Evolutionary conservation across 2,329 filamentous ascomycete genomes (phyloP).

Genomic region (Septoria linicola): DNA sequence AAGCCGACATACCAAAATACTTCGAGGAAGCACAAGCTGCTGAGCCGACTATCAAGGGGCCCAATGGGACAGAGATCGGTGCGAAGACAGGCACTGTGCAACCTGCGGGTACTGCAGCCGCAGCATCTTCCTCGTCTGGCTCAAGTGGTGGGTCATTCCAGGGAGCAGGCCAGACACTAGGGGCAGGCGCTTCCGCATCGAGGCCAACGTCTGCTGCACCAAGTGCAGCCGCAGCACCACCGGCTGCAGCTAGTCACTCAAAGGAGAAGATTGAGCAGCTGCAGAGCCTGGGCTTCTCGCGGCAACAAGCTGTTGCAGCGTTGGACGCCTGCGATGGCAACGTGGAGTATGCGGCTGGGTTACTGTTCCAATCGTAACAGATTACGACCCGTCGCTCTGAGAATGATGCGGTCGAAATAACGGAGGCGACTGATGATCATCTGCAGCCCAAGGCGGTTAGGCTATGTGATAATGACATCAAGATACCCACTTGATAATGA

Average conservation of each 20-base stretch:
- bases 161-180: conserved; percentile 37
- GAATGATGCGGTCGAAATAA: too few species aligned
- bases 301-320: conserved; percentile 73
- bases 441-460: background rate
- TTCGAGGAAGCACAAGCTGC: conserved; percentile 68
- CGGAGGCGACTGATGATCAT: too few species aligned
- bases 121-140: conserved; percentile 31
- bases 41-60: conserved; percentile 81
- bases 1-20: conserved; percentile 89
- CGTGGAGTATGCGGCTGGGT: conserved; percentile 80
- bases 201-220: conserved; percentile 20
- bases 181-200: conserved; percentile 23
- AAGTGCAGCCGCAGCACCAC: conserved; percentile 20
- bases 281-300: conserved; percentile 72
- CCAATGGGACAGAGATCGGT: conserved; percentile 85
- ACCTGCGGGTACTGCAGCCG: conserved; percentile 46
- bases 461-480: conserved; percentile 2
- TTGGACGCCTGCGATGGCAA: conserved; percentile 81
- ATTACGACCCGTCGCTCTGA: too few species aligned
- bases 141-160: conserved; percentile 30
- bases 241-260: conserved; percentile 42
- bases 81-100: conserved; percentile 75
- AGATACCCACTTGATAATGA: conserved; percentile 9
- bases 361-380: conserved; percentile 57
- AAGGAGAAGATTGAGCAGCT: conserved; percentile 73